Base-by-base conservation (phyloP, 306 rosid species). In the Gynostemma pentaphyllum region DNA sequence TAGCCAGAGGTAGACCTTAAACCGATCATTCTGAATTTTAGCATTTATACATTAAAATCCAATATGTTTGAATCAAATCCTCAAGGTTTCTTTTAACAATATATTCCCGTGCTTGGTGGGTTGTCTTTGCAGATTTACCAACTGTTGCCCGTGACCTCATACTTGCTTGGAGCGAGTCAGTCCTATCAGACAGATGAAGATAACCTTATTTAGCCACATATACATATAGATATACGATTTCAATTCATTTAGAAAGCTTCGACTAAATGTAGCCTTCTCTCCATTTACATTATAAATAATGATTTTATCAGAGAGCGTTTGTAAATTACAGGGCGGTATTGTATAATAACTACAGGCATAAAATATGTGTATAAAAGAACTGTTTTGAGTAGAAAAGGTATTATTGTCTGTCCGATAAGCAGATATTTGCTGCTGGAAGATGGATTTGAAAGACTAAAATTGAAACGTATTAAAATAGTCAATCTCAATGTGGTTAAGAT, bases 91-190 rank as follows among this genome's bases (percentile, higher is more conserved):
- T 55, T n/a, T 64, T 45, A 14, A 37, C 46, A 64, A 23, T 2
- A 27, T 7, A 14, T 10, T 41, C 27, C 32, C 19, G 1, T 19
- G 1, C 10, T 18, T 5, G 65, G n/a, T n/a, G 45, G 65, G n/a
- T 15, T 13, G 9, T 57, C 48, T 19, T 18, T 66, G 76, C 76
- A 94, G 99, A 94, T 47, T 84, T 94, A 0, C 99, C 99, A 4
- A 54, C 71, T 0, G 82, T 86, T 47, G 83, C 80, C 45, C 82
- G 94, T 70, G 97, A 92, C 76, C 41, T 88, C 81, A 78, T 94
- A 64, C 95, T 94, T 63, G 85, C 97, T 26, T 94, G 95, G 99
- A 94, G 82, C 29, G 81, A 84, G 15, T 78, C 90, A 2, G 72
- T 94, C 21, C 79, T 94, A 53, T 79, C 81, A 0, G 96, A 92